Evolutionary conservation across 129 eudicot species (phyloP).

Genomic region (Chrysanthemum lavandulifolium): DNA sequence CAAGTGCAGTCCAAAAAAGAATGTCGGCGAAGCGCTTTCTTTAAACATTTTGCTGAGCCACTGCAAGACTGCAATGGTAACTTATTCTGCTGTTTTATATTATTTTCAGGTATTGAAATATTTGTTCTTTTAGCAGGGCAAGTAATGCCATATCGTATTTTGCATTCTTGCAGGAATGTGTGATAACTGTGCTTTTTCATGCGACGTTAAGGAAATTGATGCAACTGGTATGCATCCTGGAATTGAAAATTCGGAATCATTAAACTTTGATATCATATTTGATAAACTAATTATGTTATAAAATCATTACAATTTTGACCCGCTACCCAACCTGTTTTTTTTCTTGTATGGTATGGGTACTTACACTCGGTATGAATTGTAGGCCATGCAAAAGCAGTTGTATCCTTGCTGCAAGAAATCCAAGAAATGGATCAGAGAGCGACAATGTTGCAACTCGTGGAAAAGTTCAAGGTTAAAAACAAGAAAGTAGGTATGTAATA

Average conservation of each 20-base stretch:
- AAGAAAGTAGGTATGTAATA: conserved; percentile 60
- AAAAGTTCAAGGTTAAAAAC: conserved; percentile 73
- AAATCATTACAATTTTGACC: too few species aligned
- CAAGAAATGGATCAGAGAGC: conserved; percentile 82
- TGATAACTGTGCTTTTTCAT: conserved; percentile 68
- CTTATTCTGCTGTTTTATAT: conserved; percentile 1
- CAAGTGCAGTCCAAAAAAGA: conserved; percentile 63
- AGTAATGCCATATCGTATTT: conserved; percentile 5
- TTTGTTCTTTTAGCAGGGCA: conserved; percentile 7
- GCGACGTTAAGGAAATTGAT: conserved; percentile 75
- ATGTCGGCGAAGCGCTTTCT: conserved; percentile 88
- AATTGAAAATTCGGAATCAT: too few species aligned
- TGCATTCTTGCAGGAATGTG: conserved; percentile 74
- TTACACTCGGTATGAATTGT: conserved; percentile 24
- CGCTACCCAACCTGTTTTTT: background rate
- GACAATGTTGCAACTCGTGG: conserved; percentile 93
- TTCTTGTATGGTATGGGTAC: conserved; percentile 11
- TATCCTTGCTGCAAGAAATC: conserved; percentile 69
- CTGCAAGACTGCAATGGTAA: conserved; percentile 92
- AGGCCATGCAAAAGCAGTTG: conserved; percentile 72
- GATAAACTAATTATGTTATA: too few species aligned
- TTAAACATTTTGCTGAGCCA: conserved; percentile 90
- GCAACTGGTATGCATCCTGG: conserved; percentile 56
- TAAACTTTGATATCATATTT: too few species aligned
- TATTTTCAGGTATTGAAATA: background rate